These are phyloP conservation scores for Meripilus lineatus DNA, from an alignment of 1,284 basidiomycete species.

Conservation along the genomic window DNA sequence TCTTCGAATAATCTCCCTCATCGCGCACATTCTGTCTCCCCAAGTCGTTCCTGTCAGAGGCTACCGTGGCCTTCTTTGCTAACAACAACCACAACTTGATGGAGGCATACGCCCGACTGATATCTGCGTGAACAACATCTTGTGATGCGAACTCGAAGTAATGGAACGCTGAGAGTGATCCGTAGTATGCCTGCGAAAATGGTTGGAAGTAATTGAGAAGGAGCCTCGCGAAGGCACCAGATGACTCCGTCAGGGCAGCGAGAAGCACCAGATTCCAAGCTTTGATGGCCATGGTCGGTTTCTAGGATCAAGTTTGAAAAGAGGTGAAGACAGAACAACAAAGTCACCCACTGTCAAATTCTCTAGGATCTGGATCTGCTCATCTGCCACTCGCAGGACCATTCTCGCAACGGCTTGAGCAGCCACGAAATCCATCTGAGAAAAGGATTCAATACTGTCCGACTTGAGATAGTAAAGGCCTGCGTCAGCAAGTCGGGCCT, in stretches of 20 bases:
- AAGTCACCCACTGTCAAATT: slow-evolving; percentile 17
- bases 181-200: slow-evolving; percentile 45
- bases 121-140: slow-evolving; percentile 45
- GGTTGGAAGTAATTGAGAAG: slow-evolving; percentile 45
- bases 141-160: slow-evolving; percentile 19
- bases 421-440: slow-evolving; percentile 47
- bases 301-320: slow-evolving; percentile 26
- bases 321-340: not conserved
- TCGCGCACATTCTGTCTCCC: not conserved
- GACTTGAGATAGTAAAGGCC: slow-evolving; percentile 49
- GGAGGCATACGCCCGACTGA: slow-evolving; percentile 62
- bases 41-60: slow-evolving; percentile 5
- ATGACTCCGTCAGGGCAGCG: slow-evolving; percentile 41
- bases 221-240: slow-evolving; percentile 33
- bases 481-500: slow-evolving; percentile 41
- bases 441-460: slow-evolving; percentile 39
- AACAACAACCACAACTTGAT: slow-evolving; percentile 68
- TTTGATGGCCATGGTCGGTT: slow-evolving; percentile 39
- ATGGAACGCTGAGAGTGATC: slow-evolving; percentile 29
- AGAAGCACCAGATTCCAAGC: slow-evolving; percentile 62
- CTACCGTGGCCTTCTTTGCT: slow-evolving; percentile 32
- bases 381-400: slow-evolving; percentile 41
- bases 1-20: slow-evolving; percentile 33
- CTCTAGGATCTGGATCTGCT: slow-evolving; percentile 17
- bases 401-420: slow-evolving; percentile 49